Evolutionary conservation across 108 stramenopile species (phyloP).

Genomic region (Fragilaria radians): DNA sequence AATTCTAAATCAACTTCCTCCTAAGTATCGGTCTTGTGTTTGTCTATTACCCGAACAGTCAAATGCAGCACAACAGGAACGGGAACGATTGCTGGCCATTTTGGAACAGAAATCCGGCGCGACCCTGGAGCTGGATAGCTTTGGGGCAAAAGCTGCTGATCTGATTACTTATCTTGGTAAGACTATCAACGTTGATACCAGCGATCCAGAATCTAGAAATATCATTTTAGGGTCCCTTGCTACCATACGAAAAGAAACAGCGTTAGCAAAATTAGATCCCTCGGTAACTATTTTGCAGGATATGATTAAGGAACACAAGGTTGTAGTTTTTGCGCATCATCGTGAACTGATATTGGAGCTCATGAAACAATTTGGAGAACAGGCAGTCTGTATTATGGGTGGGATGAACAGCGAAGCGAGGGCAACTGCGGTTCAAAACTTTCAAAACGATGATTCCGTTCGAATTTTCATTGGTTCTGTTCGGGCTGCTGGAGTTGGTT

Average conservation of each 20-base stretch:
- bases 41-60: constrained; percentile 3
- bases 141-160: constrained; percentile 1
- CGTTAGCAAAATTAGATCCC: constrained; percentile 12
- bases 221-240: constrained; percentile 6
- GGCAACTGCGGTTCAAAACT: constrained; percentile 8
- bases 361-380: constrained; percentile 15
- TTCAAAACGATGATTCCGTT: constrained; percentile 9
- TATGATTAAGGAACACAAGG: constrained; percentile 13
- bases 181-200: not conserved
- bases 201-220: constrained; percentile 1
- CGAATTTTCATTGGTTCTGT: constrained; percentile 19
- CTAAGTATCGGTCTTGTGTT: constrained; percentile 19
- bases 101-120: not conserved
- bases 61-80: constrained; percentile 9
- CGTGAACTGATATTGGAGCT: constrained; percentile 9
- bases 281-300: constrained; percentile 16
- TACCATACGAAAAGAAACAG: constrained; percentile 20
- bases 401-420: constrained; percentile 10
- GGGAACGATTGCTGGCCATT: constrained; percentile 3
- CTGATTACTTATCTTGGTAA: constrained; percentile 10
- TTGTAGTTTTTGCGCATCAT: constrained; percentile 35
- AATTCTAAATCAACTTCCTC: constrained; percentile 21
- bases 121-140: constrained; percentile 1
- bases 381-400: constrained; percentile 15
- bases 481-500: constrained; percentile 21